Evolutionary conservation across 441 rosid genomes (phyloP), one percentile per base, ranked within the genome.

Genomic region (Pelargonium myrrhifolium): DNA sequence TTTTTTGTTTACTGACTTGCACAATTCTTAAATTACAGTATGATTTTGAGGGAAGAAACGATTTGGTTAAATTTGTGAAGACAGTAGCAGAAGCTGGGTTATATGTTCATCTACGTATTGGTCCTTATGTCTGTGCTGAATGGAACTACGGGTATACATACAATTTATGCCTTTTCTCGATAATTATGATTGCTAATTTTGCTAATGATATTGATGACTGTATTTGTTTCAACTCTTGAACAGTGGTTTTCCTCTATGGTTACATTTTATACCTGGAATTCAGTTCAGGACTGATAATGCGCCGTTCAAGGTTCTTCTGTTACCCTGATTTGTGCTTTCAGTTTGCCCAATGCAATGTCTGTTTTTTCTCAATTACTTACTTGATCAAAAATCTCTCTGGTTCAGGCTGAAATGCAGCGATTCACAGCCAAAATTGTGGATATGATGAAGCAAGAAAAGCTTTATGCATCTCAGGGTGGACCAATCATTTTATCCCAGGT

Each of bases 161-260:
- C 9, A 56, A 20, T 22, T 2, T 20, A 21, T 20, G 62, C 14
- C n/a, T 42, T 39, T 43, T 1, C 1, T 17, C 14, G 6, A 7
- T 17, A 53, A 1, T 17, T 53, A 43, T 40, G 24, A n/a, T 21
- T 64, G 35, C 24, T 43, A 20, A 40, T 2, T 49, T 28, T 31
- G 6, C 1, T 14, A 31, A 1, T 53, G 9, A 53, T 1, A 24
- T 24, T 0, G 4, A 43, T 35, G 5, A 20, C 9, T 43, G 7
- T 9, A 35, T 39, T 71, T 45, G n/a, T 28, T 65, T 26, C 31
- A 12, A 24, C 63, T 51, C 63, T 75, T 58, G 7, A 60, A 59
- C 85, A 88, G 93, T 47, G 93, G 93, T 24, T 88, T 88, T 71
- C 93, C 90, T 63, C 69, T 86, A 71, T 88, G 93, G 93, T 49